A percentile compares a stretch with the other conserved stretches of the same genome.
phyloP scores from a whole-genome alignment of 2,329 filamentous ascomycete species.

The Fusarium circinatum region DNA sequence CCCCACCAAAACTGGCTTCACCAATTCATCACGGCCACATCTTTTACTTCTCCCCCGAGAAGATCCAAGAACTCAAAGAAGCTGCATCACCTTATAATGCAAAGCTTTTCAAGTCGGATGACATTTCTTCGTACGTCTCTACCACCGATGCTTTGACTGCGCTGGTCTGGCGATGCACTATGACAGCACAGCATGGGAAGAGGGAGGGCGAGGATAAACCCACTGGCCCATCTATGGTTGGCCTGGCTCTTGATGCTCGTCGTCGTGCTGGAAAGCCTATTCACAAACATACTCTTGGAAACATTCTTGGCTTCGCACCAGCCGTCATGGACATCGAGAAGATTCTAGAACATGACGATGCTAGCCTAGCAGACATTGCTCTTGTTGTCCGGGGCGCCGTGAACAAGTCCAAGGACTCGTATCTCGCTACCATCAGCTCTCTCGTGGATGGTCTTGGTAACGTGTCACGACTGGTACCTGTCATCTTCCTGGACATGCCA shows the following conservation, averaged over 20 bases:
- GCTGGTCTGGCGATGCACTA: slow-evolving; percentile 14
- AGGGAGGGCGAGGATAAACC: not conserved
- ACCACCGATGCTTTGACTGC: slow-evolving; percentile 18
- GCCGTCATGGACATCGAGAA: slow-evolving; percentile 9
- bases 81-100: not conserved
- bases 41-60: slow-evolving; percentile 15
- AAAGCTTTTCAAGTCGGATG: not conserved
- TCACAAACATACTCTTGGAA: slow-evolving; percentile 8
- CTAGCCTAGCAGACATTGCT: slow-evolving; percentile 6
- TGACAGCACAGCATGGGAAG: slow-evolving; percentile 1
- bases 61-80: not conserved
- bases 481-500: slow-evolving; percentile 8
- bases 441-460: slow-evolving; percentile 1
- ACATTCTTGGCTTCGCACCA: slow-evolving; percentile 13
- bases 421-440: not conserved
- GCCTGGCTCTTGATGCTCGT: slow-evolving; percentile 10
- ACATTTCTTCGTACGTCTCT: not conserved
- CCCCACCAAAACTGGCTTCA: slow-evolving; percentile 5
- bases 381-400: not conserved
- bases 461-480: not conserved
- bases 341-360: not conserved
- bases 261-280: slow-evolving; percentile 4
- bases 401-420: slow-evolving; percentile 5
- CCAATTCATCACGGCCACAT: slow-evolving; percentile 6
- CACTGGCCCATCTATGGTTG: not conserved